phyloP scores from a whole-genome alignment of 2,329 filamentous ascomycete species.

The Talaromyces rugulosus region DNA sequence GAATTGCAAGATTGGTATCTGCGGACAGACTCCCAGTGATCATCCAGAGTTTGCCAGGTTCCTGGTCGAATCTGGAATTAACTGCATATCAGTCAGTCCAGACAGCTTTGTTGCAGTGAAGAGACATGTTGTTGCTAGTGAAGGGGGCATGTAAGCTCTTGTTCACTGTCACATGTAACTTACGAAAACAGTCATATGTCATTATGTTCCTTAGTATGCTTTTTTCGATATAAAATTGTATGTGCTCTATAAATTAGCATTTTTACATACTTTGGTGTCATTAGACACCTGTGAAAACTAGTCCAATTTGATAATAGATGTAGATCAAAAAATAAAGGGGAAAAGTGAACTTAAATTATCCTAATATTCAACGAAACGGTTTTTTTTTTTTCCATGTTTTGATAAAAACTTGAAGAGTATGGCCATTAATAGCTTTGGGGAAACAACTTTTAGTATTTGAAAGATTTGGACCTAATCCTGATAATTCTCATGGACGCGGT shows the following conservation, averaged over 20 bases:
- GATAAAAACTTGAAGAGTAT: too few species aligned
- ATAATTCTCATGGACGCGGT: neutral
- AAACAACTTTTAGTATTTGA: neutral
- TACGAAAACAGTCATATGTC: too few species aligned
- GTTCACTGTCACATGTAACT: neutral
- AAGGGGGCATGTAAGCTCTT: neutral
- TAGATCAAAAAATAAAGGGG: neutral
- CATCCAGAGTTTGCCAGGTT: conserved; percentile 37
- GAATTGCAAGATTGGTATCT: conserved; percentile 37
- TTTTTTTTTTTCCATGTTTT: too few species aligned
- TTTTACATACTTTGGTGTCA: neutral
- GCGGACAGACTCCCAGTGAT: conserved; percentile 38
- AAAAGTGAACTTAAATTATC: neutral
- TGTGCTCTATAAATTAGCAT: neutral
- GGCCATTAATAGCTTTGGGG: neutral
- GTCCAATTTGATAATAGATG: neutral
- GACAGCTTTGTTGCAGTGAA: conserved; percentile 38
- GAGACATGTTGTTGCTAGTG: conserved; percentile 11
- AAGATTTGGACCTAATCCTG: neutral
- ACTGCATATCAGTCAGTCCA: conserved; percentile 38
- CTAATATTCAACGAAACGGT: too few species aligned
- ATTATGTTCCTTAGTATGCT: too few species aligned
- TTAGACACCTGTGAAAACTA: neutral
- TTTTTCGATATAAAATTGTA: neutral
- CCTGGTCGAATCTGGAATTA: conserved; percentile 32